Conservation (phyloP, 2,329 filamentous ascomycete genomes). For the Helminthosporium solani region DNA sequence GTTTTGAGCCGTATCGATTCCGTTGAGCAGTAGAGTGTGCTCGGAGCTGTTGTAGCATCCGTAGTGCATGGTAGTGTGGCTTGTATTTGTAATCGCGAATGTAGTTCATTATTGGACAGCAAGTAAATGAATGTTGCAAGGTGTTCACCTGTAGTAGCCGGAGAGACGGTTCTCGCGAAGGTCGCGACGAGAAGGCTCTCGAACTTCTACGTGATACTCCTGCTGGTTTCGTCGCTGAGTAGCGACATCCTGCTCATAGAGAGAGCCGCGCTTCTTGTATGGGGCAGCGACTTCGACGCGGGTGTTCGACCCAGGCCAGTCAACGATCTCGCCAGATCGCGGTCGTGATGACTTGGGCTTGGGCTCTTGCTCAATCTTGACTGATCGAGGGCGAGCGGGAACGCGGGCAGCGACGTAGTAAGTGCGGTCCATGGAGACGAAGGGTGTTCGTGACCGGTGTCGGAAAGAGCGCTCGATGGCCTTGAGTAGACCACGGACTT, state of each 20-base stretch:
- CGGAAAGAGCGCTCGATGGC: slow-evolving; percentile 45
- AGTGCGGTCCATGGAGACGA: slow-evolving; percentile 47
- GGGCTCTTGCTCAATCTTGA: slow-evolving; percentile 36
- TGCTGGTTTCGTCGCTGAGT: slow-evolving; percentile 38
- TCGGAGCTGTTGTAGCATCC: slow-evolving; percentile 24
- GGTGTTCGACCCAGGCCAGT: slow-evolving; percentile 35
- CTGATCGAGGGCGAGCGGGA: slow-evolving; percentile 27
- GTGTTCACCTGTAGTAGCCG: slow-evolving; percentile 42
- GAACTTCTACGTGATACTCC: slow-evolving; percentile 45
- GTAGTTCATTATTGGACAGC: slow-evolving; percentile 1
- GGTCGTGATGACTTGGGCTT: slow-evolving; percentile 31
- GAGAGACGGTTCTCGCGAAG: slow-evolving; percentile 40
- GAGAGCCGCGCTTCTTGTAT: slow-evolving; percentile 44
- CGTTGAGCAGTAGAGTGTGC: slow-evolving; percentile 15
- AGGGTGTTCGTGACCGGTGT: slow-evolving; percentile 37
- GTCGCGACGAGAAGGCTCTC: slow-evolving; percentile 42
- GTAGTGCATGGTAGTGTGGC: slow-evolving; percentile 8
- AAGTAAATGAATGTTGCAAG: slow-evolving; percentile 9
- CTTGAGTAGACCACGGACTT: slow-evolving; percentile 44
- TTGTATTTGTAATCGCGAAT: slow-evolving; percentile 3
- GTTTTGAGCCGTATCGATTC: slow-evolving; percentile 21
- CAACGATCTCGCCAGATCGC: slow-evolving; percentile 40
- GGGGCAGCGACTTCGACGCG: slow-evolving; percentile 31
- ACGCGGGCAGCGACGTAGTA: slow-evolving; percentile 46
- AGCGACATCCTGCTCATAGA: slow-evolving; percentile 44